These are phyloP conservation scores for Spinellus fusiger DNA, from an alignment of 192 early-diverging fungal genomes.

Conservation along the genomic window DNA sequence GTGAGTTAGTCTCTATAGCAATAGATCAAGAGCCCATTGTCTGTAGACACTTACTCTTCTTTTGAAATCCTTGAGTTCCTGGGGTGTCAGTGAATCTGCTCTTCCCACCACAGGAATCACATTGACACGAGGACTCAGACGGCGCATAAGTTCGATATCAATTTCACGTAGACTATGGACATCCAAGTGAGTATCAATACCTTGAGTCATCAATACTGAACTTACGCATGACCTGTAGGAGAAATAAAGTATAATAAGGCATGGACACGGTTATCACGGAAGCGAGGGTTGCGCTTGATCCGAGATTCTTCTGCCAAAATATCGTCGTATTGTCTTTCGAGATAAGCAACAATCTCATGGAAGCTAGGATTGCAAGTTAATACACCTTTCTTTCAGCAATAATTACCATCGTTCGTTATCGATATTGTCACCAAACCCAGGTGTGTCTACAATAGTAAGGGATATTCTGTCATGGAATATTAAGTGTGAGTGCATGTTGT, in stretches of 20 bases:
- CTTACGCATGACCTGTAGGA: constrained; percentile 88
- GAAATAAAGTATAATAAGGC: constrained; percentile 96
- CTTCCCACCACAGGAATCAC: constrained; percentile 94
- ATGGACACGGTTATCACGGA: constrained; percentile 95
- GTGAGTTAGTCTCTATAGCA: constrained; percentile 42
- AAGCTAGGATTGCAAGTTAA: constrained; percentile 49
- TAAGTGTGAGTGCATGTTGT: background rate
- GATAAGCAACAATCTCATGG: constrained; percentile 86
- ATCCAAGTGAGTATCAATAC: background rate
- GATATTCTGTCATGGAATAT: constrained; percentile 50
- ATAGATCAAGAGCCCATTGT: background rate
- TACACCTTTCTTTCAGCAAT: background rate
- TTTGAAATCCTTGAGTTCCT: constrained; percentile 85
- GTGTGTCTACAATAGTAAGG: constrained; percentile 96
- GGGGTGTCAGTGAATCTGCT: constrained; percentile 85
- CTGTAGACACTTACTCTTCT: constrained; percentile 44
- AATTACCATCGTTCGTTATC: constrained; percentile 88
- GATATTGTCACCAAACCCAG: constrained; percentile 96
- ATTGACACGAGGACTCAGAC: constrained; percentile 87
- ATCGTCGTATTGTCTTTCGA: constrained; percentile 92
- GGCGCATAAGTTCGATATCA: constrained; percentile 90
- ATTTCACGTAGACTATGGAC: constrained; percentile 81
- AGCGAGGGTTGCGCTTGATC: constrained; percentile 80
- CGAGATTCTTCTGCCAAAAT: constrained; percentile 86
- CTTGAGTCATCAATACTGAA: background rate